These are phyloP conservation scores for Friedmanniomyces endolithicus DNA, from an alignment of 495 filamentous ascomycete species.

Conservation along the genomic window DNA sequence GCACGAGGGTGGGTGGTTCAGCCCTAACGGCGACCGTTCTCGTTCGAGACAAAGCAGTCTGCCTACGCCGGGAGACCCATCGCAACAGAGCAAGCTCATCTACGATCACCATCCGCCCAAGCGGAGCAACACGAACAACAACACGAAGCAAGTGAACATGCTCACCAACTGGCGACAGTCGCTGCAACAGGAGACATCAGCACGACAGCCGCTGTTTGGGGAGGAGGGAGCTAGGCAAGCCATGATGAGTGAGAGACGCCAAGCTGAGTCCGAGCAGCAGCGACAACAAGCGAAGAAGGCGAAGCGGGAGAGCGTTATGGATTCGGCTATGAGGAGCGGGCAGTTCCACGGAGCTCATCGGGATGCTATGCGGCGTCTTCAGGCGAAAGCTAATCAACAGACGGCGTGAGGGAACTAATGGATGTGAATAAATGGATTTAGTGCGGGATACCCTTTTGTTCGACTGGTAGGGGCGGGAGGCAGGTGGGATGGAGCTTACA, in stretches of 20 bases:
- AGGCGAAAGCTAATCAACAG: constrained; percentile 44
- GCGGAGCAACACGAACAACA: constrained; percentile 31
- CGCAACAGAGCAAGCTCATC: constrained; percentile 14
- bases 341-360: constrained; percentile 67
- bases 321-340: constrained; percentile 63
- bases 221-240: constrained; percentile 34
- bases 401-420: not conserved
- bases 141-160: constrained; percentile 42
- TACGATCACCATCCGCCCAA: constrained; percentile 50
- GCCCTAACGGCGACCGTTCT: constrained; percentile 1
- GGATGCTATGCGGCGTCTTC: constrained; percentile 73
- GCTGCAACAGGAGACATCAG: constrained; percentile 48
- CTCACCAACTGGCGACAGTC: constrained; percentile 69
- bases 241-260: constrained; percentile 30
- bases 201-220: constrained; percentile 31
- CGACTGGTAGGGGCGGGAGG: not conserved
- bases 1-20: not conserved
- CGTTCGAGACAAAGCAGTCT: constrained; percentile 7
- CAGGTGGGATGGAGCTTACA: not conserved
- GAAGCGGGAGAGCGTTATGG: constrained; percentile 42
- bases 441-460: not conserved
- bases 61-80: constrained; percentile 6
- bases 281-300: constrained; percentile 34
- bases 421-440: not conserved
- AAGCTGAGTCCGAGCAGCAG: constrained; percentile 33